Percentiles rank a stretch among this genome's conserved stretches.
phyloP scores from a whole-genome alignment of 768 basidiomycete species.

The Pseudohyphozyma bogoriensis region DNA sequence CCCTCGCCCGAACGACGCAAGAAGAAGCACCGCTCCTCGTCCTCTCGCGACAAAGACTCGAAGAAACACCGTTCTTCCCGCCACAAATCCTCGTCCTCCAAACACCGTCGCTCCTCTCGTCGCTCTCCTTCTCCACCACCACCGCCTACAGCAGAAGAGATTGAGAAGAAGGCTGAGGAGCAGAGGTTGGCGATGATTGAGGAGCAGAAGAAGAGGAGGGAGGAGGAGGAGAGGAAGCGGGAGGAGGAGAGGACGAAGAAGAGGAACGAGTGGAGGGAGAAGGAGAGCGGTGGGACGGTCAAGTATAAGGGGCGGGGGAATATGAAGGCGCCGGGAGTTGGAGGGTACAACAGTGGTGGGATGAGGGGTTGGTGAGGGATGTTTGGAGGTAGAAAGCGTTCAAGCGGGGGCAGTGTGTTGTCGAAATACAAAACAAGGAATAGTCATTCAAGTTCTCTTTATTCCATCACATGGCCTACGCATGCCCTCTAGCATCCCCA shows the following conservation, averaged over 20 bases:
- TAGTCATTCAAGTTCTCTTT: not conserved
- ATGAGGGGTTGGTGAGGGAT: constrained; percentile 27
- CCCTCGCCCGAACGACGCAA: constrained; percentile 15
- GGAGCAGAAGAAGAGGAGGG: constrained; percentile 44
- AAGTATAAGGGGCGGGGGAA: constrained; percentile 27
- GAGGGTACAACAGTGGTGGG: constrained; percentile 7
- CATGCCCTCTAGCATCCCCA: no score
- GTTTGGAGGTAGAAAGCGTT: not conserved
- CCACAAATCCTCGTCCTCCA: constrained; percentile 18
- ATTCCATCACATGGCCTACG: not conserved
- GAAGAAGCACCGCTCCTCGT: constrained; percentile 26
- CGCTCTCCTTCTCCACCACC: not conserved
- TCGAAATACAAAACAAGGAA: not conserved
- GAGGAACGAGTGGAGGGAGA: constrained; percentile 23
- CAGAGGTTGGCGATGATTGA: constrained; percentile 13
- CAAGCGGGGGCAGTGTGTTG: not conserved
- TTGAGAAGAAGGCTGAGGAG: constrained; percentile 12
- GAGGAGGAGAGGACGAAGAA: constrained; percentile 9
- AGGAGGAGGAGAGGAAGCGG: constrained; percentile 12
- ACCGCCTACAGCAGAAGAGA: no score
- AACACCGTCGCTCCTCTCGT: constrained; percentile 12
- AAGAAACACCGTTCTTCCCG: constrained; percentile 21
- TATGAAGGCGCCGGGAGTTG: constrained; percentile 23
- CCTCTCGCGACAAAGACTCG: constrained; percentile 15
- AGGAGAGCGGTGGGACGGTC: constrained; percentile 5